Evolutionary conservation across 331 rosid genomes (phyloP).

Genomic region (Dryas integrifolia): DNA sequence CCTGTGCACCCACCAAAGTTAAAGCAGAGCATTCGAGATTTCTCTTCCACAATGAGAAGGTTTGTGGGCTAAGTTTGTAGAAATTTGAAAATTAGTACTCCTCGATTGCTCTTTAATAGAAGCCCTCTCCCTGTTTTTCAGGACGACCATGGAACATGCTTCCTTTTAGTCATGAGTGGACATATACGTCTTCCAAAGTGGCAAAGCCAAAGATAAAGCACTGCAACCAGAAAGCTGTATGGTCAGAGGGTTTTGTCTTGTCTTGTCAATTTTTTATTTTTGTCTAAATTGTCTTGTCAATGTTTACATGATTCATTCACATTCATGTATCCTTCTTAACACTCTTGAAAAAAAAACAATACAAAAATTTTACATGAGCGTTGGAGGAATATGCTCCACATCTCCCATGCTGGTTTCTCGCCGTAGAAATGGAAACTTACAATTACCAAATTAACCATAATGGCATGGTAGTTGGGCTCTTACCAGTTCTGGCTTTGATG

Average conservation of each 20-base stretch:
- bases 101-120: neutral
- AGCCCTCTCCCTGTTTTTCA: conserved; percentile 24
- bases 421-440: no score
- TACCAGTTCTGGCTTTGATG: no score
- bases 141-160: conserved; percentile 52
- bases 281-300: neutral
- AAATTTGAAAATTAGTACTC: conserved; percentile 2
- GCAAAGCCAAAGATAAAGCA: no score
- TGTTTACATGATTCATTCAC: no score
- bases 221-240: neutral
- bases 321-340: no score
- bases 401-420: no score
- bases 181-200: no score
- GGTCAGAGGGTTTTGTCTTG: neutral
- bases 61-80: conserved; percentile 23
- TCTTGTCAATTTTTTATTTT: neutral
- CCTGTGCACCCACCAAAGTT: conserved; percentile 12
- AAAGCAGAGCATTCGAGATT: conserved; percentile 18
- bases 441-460: no score
- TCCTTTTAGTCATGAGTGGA: neutral
- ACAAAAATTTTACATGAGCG: no score
- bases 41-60: conserved; percentile 21
- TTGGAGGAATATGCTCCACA: no score
- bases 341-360: no score
- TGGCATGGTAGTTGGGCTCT: no score